Conservation (phyloP, 371 early-diverging fungal species). For the Lichtheimia hyalospora region DNA sequence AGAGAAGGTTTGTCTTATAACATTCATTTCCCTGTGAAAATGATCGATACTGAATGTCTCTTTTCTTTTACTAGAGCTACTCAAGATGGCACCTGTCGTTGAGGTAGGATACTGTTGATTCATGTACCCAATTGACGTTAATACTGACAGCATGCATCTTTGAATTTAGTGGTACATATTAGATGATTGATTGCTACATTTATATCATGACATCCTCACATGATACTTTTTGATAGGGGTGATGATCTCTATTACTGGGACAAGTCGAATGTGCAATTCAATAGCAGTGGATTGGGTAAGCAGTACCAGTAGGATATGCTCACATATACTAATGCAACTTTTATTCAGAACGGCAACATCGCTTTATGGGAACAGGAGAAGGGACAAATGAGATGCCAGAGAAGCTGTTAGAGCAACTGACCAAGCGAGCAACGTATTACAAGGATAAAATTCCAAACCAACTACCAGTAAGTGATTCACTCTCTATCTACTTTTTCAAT, state of each 20-base stretch:
- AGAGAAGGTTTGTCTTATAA: conserved; percentile 35
- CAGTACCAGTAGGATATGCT: not conserved
- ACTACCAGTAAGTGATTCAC: conserved; percentile 32
- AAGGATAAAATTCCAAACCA: conserved; percentile 34
- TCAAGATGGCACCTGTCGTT: conserved; percentile 63
- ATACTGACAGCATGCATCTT: too few species aligned
- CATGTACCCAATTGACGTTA: too few species aligned
- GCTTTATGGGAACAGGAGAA: conserved; percentile 68
- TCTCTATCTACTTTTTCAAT: not conserved
- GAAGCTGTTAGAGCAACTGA: conserved; percentile 48
- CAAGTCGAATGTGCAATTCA: conserved; percentile 57
- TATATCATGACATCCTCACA: too few species aligned
- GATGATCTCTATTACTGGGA: conserved; percentile 76
- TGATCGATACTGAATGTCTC: not conserved
- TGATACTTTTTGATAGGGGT: conserved; percentile 45
- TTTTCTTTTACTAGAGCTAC: conserved; percentile 25
- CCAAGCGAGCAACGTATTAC: conserved; percentile 54
- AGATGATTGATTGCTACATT: not conserved
- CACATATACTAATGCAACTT: not conserved
- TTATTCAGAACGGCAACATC: conserved; percentile 51
- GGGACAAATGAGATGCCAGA: conserved; percentile 59
- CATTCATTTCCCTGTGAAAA: not conserved
- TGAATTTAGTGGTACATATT: not conserved
- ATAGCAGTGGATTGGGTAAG: conserved; percentile 60
- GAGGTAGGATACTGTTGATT: conserved; percentile 22